Conservation (phyloP, 208 protist genomes). For the Leishmania tarentolae region DNA sequence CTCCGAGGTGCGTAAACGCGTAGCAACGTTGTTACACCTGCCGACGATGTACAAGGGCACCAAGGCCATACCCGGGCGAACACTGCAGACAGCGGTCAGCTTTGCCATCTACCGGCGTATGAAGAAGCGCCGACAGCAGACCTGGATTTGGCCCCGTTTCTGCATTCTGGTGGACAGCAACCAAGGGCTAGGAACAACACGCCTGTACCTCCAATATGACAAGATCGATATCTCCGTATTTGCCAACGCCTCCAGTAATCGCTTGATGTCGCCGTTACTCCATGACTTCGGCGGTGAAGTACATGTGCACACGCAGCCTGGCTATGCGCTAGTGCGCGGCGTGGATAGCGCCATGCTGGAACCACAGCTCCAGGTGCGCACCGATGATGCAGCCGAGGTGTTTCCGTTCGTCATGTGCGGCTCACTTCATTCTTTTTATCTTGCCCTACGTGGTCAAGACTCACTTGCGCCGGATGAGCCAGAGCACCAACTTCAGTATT, state of each 20-base stretch:
- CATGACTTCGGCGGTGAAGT: conserved; percentile 27
- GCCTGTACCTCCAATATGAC: conserved; percentile 57
- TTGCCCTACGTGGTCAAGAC: conserved; percentile 55
- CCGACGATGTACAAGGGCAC: conserved; percentile 50
- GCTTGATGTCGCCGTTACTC: not conserved
- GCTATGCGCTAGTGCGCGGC: conserved; percentile 56
- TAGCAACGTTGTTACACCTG: conserved; percentile 66
- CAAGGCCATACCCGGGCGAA: conserved; percentile 29
- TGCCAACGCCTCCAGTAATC: not conserved
- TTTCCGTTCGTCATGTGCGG: conserved; percentile 68
- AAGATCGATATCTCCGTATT: conserved; percentile 42
- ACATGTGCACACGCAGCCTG: conserved; percentile 38
- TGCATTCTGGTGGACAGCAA: conserved; percentile 56
- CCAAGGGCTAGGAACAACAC: conserved; percentile 16
- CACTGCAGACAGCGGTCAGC: conserved; percentile 65
- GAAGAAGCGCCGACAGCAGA: conserved; percentile 18
- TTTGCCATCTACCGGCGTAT: conserved; percentile 39
- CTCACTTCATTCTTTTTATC: conserved; percentile 69
- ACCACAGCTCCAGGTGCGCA: conserved; percentile 48
- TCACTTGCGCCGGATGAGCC: conserved; percentile 53
- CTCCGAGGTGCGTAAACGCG: conserved; percentile 19
- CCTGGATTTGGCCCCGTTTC: conserved; percentile 52
- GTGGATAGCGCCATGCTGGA: conserved; percentile 59
- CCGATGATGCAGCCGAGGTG: conserved; percentile 24
- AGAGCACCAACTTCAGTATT: conserved; percentile 74